Conservation (phyloP, 495 filamentous ascomycete genomes). For the Penicillium manginii region DNA sequence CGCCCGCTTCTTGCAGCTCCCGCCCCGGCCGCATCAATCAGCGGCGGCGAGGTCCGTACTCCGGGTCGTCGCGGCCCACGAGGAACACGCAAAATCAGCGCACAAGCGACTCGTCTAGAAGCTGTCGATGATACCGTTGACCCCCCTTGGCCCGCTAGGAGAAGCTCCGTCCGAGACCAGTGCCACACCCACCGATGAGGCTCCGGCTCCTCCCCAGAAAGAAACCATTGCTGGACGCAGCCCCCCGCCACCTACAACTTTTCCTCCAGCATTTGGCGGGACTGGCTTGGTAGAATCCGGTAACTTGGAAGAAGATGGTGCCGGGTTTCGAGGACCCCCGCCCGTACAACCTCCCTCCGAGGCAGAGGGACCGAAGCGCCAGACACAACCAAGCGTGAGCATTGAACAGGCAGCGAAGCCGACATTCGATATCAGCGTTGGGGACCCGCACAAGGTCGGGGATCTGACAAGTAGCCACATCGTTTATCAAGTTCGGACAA, state of each 20-base stretch:
- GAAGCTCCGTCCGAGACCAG: conserved; percentile 54
- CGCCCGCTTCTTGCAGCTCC: conserved; percentile 36
- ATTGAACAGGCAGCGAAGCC: conserved; percentile 90
- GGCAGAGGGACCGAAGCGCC: conserved; percentile 50
- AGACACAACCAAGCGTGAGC: conserved; percentile 79
- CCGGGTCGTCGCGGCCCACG: conserved; percentile 55
- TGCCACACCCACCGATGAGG: conserved; percentile 58
- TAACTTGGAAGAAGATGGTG: conserved; percentile 64
- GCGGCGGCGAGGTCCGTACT: conserved; percentile 44
- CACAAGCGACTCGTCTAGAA: conserved; percentile 82
- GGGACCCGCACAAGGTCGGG: conserved; percentile 96
- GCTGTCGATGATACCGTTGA: conserved; percentile 89
- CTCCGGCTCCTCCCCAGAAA: conserved; percentile 89
- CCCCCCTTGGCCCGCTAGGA: conserved; percentile 86
- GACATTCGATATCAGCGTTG: conserved; percentile 87
- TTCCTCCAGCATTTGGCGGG: conserved; percentile 51
- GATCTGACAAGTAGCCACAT: conserved; percentile 97
- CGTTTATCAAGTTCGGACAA: conserved; percentile 93
- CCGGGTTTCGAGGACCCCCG: conserved; percentile 67
- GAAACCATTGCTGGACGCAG: conserved; percentile 60
- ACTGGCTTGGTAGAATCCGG: conserved; percentile 63
- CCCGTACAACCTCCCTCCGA: conserved; percentile 70
- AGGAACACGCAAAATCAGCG: conserved; percentile 73
- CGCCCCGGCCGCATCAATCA: conserved; percentile 37
- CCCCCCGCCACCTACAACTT: conserved; percentile 53